Conservation (phyloP, 2,329 filamentous ascomycete species). For the Macrophomina phaseolina region DNA sequence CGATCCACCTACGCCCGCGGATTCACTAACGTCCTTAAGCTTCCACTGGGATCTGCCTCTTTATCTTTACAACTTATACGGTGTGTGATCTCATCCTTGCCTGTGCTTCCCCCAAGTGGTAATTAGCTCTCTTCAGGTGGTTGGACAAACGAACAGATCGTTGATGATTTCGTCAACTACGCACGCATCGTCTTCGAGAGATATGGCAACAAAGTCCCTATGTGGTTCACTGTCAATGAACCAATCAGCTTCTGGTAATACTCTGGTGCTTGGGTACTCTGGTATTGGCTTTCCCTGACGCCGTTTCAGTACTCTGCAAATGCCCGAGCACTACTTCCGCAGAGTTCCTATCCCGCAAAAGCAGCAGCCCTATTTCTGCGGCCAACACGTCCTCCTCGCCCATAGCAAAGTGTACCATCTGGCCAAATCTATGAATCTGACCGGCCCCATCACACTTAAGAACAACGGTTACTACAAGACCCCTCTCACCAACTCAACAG, state of each 20-base stretch:
- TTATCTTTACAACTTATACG: slow-evolving; percentile 45
- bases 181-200: slow-evolving; percentile 46
- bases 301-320: slow-evolving; percentile 11
- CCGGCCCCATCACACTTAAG: slow-evolving; percentile 45
- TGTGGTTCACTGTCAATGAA: slow-evolving; percentile 53
- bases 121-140: slow-evolving; percentile 32
- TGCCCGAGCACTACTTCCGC: slow-evolving; percentile 41
- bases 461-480: slow-evolving; percentile 46
- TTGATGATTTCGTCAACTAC: slow-evolving; percentile 48
- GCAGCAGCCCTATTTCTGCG: slow-evolving; percentile 43
- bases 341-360: slow-evolving; percentile 41
- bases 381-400: slow-evolving; percentile 45
- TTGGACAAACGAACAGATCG: slow-evolving; percentile 40
- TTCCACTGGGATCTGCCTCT: slow-evolving; percentile 36
- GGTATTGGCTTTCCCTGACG: neutral
- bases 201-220: slow-evolving; percentile 46
- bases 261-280: no score
- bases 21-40: neutral
- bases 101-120: no score
- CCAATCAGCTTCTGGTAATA: slow-evolving; percentile 41
- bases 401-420: slow-evolving; percentile 48
- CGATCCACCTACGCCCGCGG: neutral
- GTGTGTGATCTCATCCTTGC: neutral
- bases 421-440: slow-evolving; percentile 50
- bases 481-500: slow-evolving; percentile 42